phyloP scores from a whole-genome alignment of 176 grass and related monocot genomes.

The Miscanthus lutarioriparius region DNA sequence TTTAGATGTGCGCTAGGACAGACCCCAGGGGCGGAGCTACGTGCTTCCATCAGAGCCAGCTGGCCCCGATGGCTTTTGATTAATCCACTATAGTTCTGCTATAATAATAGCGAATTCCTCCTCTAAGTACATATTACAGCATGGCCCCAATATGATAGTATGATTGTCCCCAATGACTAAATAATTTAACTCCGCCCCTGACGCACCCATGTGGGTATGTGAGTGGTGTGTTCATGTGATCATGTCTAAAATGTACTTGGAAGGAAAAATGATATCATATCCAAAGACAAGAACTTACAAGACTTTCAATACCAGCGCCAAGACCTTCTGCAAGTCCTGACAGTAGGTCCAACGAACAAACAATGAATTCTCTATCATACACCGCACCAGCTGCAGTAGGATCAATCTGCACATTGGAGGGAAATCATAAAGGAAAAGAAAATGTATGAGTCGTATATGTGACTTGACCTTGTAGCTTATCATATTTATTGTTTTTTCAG shows the following conservation, averaged over 20 bases:
- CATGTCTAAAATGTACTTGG: not conserved
- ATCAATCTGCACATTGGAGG: conserved; percentile 73
- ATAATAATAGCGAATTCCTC: not conserved
- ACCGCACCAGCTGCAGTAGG: conserved; percentile 62
- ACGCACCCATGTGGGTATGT: not conserved
- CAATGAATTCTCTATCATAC: conserved; percentile 95
- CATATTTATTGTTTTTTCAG: conserved; percentile 10
- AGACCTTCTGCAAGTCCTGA: conserved; percentile 91
- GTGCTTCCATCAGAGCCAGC: not conserved
- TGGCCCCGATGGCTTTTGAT: no score
- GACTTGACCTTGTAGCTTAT: not conserved
- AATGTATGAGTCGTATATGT: not conserved
- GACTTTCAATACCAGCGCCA: conserved; percentile 71
- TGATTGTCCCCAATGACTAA: not conserved
- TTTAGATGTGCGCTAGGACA: not conserved
- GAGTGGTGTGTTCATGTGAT: not conserved
- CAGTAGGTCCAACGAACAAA: conserved; percentile 86
- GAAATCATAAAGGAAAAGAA: conserved; percentile 11
- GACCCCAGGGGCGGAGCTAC: not conserved
- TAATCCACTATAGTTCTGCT: not conserved
- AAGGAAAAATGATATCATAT: not conserved
- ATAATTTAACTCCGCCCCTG: not conserved
- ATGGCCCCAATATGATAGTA: not conserved
- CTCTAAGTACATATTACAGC: not conserved
- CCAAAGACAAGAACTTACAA: conserved; percentile 58